A percentile compares a stretch with the other conserved stretches of the same genome.
These are phyloP conservation scores for Pyrenochaeta sp. DNA, from an alignment of 2,329 filamentous ascomycete species.

Conservation along the genomic window DNA sequence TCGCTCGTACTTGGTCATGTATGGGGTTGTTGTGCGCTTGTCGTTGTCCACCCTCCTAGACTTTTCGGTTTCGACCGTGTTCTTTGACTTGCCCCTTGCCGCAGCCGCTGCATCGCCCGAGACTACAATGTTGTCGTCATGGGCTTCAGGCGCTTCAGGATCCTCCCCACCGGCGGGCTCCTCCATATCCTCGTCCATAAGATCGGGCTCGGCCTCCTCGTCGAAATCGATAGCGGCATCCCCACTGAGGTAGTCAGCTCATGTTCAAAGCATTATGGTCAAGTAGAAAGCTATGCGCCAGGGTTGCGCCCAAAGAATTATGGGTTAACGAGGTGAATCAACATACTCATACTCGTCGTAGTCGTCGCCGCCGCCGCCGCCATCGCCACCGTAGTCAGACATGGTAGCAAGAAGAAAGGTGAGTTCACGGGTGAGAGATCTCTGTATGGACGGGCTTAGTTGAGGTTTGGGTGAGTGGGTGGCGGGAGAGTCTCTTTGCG, in stretches of 20 bases:
- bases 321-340: conserved; percentile 11
- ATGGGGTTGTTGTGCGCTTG: conserved; percentile 89
- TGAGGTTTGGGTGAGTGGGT: conserved; percentile 7
- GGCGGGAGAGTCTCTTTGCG: conserved; percentile 14
- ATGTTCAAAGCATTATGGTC: not conserved
- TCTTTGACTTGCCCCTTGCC: conserved; percentile 54
- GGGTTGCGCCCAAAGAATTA: conserved; percentile 7
- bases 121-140: conserved; percentile 53
- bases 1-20: conserved; percentile 99
- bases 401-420: conserved; percentile 35
- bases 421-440: not conserved
- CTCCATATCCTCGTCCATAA: conserved; percentile 71
- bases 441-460: not conserved
- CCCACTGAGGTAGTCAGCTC: conserved; percentile 38
- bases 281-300: conserved; percentile 10
- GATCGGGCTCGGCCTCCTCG: conserved; percentile 66
- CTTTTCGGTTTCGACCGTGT: conserved; percentile 64
- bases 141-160: conserved; percentile 40
- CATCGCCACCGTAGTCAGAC: conserved; percentile 57
- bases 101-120: conserved; percentile 59
- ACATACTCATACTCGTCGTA: conserved; percentile 42
- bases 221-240: conserved; percentile 60
- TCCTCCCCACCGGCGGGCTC: conserved; percentile 48
- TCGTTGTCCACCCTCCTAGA: conserved; percentile 91
- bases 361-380: conserved; percentile 41